A percentile compares a stretch with the other conserved stretches of the same genome.
phyloP scores from a whole-genome alignment of 768 basidiomycete genomes.

The Crepidotus variabilis region DNA sequence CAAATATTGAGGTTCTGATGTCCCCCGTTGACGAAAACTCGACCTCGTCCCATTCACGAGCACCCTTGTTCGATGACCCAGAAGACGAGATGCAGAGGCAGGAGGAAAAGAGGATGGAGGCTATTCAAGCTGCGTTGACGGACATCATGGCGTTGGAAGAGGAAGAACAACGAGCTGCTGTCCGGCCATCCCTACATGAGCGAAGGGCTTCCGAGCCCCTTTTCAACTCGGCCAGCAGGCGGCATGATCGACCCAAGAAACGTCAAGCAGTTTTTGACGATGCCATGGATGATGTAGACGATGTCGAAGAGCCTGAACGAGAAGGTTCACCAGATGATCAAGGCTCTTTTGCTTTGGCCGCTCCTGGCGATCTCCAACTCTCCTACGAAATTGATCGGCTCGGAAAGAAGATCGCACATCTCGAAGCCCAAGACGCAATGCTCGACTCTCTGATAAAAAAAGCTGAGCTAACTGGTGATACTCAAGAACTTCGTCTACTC shows the following conservation, averaged over 20 bases:
- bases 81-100: conserved; percentile 67
- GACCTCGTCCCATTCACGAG: conserved; percentile 49
- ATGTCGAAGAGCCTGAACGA: conserved; percentile 44
- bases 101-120: conserved; percentile 87
- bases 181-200: conserved; percentile 13
- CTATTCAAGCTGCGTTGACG: conserved; percentile 92
- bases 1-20: conserved; percentile 83
- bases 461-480: conserved; percentile 91
- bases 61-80: conserved; percentile 79
- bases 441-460: conserved; percentile 89
- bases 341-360: conserved; percentile 69
- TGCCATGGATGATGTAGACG: conserved; percentile 32
- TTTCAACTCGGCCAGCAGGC: conserved; percentile 19
- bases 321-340: conserved; percentile 38
- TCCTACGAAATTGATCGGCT: conserved; percentile 84
- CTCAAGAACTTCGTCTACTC: conserved; percentile 79
- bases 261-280: conserved; percentile 27
- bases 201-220: conserved; percentile 19
- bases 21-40: conserved; percentile 52
- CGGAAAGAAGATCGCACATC: conserved; percentile 66
- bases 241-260: conserved; percentile 13
- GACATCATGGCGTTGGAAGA: conserved; percentile 90
- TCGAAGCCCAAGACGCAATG: conserved; percentile 79
- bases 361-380: conserved; percentile 86
- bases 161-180: conserved; percentile 6